Evolutionary conservation across 768 basidiomycete species (phyloP).

Genomic region (Fomitopsis serialis): DNA sequence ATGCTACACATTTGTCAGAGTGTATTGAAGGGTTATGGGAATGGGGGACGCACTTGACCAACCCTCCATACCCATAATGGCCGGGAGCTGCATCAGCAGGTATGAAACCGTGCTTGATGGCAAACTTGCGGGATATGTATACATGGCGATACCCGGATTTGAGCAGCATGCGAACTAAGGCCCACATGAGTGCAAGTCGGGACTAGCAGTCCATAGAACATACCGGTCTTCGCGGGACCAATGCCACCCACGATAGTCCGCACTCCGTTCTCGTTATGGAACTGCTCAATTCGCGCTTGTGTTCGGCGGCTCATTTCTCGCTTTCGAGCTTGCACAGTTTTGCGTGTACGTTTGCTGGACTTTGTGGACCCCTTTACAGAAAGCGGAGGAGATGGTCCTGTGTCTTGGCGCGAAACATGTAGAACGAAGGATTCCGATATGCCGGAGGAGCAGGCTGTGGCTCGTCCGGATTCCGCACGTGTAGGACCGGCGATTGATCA

Average conservation of each 20-base stretch:
- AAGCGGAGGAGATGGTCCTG: conserved; percentile 24
- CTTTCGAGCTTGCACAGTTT: conserved; percentile 24
- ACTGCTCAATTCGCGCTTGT: conserved; percentile 79
- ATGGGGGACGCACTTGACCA: conserved; percentile 47
- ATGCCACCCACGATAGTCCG: conserved; percentile 88
- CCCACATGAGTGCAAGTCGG: background rate
- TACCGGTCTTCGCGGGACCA: conserved; percentile 85
- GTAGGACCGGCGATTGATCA: conserved; percentile 43
- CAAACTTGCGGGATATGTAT: conserved; percentile 94
- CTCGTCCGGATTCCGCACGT: conserved; percentile 55
- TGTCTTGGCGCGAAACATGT: conserved; percentile 40
- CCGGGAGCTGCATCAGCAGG: conserved; percentile 85
- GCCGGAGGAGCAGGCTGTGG: conserved; percentile 56
- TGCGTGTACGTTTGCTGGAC: conserved; percentile 19
- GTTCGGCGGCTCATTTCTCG: conserved; percentile 50
- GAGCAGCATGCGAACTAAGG: conserved; percentile 83
- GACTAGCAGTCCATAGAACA: conserved; percentile 15
- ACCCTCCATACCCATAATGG: conserved; percentile 88
- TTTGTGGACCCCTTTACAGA: conserved; percentile 22
- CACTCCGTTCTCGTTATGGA: conserved; percentile 90
- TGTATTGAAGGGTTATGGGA: background rate
- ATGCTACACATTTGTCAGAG: conserved; percentile 33
- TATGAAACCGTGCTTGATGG: conserved; percentile 81
- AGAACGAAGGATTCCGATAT: conserved; percentile 69
- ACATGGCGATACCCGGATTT: conserved; percentile 90